These are phyloP conservation scores for Asterella californica DNA, from an alignment of 225 moss, liverwort and hornwort species.

Conservation along the genomic window DNA sequence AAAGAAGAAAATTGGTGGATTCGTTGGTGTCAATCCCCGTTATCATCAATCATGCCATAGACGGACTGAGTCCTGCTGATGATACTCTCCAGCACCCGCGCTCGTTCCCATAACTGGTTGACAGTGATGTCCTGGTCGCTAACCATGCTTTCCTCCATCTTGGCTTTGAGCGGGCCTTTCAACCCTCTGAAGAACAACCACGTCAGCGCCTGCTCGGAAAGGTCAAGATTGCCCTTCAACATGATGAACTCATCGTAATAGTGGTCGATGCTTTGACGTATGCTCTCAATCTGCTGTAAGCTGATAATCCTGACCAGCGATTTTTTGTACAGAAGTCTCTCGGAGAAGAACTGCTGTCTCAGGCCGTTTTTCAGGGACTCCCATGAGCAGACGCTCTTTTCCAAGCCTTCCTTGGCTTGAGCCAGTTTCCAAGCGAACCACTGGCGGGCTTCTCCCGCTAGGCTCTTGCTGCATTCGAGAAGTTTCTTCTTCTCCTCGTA, in stretches of 20 bases:
- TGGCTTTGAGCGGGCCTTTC: slow-evolving; percentile 16
- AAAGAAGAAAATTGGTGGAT: not conserved
- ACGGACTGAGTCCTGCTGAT: slow-evolving; percentile 15
- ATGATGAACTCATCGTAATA: slow-evolving; percentile 26
- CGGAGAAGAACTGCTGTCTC: slow-evolving; percentile 17
- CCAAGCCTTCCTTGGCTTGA: slow-evolving; percentile 24
- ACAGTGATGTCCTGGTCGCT: slow-evolving; percentile 3
- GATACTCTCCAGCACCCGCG: slow-evolving; percentile 18
- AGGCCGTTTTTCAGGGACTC: slow-evolving; percentile 8
- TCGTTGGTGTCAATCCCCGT: not conserved
- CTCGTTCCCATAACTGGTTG: slow-evolving; percentile 16
- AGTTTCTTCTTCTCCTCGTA: slow-evolving; percentile 28
- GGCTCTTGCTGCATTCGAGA: slow-evolving; percentile 23
- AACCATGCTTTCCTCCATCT: slow-evolving; percentile 20
- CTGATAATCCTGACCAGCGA: slow-evolving; percentile 17
- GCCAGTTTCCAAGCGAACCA: slow-evolving; percentile 25
- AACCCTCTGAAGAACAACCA: slow-evolving; percentile 25
- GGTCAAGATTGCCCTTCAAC: slow-evolving; percentile 20
- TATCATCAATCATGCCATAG: slow-evolving; percentile 13
- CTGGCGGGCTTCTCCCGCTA: slow-evolving; percentile 20
- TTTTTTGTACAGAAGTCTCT: slow-evolving; percentile 12
- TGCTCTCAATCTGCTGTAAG: slow-evolving; percentile 13
- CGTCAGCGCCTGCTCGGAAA: slow-evolving; percentile 18
- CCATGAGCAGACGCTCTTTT: slow-evolving; percentile 8
- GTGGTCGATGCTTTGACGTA: slow-evolving; percentile 23